Percentiles rank a stretch among this genome's conserved stretches.
phyloP scores from a whole-genome alignment of 108 stramenopile genomes.

The Pelagomonas calceolata region DNA sequence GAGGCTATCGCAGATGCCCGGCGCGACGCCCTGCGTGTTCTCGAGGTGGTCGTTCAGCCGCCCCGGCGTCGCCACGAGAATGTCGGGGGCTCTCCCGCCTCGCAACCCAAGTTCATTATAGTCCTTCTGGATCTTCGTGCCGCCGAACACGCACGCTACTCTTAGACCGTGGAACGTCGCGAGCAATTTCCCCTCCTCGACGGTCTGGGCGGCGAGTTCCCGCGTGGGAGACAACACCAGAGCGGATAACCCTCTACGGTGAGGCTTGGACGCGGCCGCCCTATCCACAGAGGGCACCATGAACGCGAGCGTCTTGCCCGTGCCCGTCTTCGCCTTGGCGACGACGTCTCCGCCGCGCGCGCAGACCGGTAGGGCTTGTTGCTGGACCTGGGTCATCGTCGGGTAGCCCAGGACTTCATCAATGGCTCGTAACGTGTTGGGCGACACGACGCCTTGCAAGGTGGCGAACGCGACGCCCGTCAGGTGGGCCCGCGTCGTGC shows the following conservation, averaged over 20 bases:
- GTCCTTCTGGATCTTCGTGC: conserved; percentile 71
- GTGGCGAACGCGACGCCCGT: conserved; percentile 35
- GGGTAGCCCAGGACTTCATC: conserved; percentile 53
- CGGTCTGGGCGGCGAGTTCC: conserved; percentile 83
- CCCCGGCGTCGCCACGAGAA: conserved; percentile 85
- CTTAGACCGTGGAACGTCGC: conserved; percentile 26
- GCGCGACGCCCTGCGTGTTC: conserved; percentile 44
- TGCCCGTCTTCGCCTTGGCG: conserved; percentile 86
- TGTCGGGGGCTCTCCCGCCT: conserved; percentile 14
- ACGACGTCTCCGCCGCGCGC: conserved; percentile 58
- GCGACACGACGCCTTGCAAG: conserved; percentile 18
- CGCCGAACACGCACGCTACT: conserved; percentile 52
- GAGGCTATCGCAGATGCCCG: conserved; percentile 16
- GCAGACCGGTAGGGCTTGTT: conserved; percentile 48
- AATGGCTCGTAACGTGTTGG: conserved; percentile 38
- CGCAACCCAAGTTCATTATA: conserved; percentile 33
- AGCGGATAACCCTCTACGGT: conserved; percentile 23
- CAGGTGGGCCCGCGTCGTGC: conserved; percentile 13
- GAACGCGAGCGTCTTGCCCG: conserved; percentile 73
- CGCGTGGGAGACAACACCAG: conserved; percentile 82
- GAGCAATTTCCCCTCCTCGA: conserved; percentile 53
- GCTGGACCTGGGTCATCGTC: conserved; percentile 84
- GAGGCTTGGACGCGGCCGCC: conserved; percentile 11
- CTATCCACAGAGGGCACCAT: conserved; percentile 58
- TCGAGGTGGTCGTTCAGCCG: conserved; percentile 71